Conservation (phyloP, 139 green algal genomes). For the Micractinium sp. region DNA sequence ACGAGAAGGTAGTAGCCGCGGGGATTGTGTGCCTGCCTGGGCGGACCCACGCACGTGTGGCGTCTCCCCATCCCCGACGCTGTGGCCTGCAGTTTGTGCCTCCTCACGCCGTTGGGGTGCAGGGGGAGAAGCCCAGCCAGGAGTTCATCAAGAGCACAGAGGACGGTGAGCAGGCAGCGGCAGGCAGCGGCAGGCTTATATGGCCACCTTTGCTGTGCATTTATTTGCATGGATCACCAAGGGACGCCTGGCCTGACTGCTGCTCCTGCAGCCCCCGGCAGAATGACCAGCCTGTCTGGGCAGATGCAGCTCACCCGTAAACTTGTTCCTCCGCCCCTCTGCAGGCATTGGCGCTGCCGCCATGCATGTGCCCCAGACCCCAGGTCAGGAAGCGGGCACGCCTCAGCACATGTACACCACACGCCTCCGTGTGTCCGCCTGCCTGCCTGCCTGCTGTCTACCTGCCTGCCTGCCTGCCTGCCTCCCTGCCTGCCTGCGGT, state of each 20-base stretch:
- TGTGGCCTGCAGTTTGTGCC: not conserved
- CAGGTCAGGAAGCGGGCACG: not conserved
- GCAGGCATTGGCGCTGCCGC: constrained; percentile 8
- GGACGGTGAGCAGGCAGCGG: not conserved
- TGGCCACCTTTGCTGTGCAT: too few species aligned
- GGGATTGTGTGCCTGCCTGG: not conserved
- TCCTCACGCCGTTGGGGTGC: too few species aligned
- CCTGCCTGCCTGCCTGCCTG: not conserved
- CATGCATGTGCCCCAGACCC: not conserved
- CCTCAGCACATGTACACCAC: not conserved
- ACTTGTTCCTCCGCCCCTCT: not conserved
- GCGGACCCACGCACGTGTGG: not conserved
- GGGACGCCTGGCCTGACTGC: not conserved
- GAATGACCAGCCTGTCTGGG: too few species aligned
- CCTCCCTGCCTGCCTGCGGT: not conserved
- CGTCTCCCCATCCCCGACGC: too few species aligned
- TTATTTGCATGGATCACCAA: too few species aligned
- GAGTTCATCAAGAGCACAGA: not conserved
- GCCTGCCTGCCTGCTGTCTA: not conserved
- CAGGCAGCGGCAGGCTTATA: too few species aligned
- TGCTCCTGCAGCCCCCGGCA: not conserved
- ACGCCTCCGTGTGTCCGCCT: not conserved
- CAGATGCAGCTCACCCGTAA: too few species aligned
- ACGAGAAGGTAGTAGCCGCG: too few species aligned
- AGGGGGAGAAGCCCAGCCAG: too few species aligned